Conservation (phyloP, 805 yeast species). For the Candida stauntonica region DNA sequence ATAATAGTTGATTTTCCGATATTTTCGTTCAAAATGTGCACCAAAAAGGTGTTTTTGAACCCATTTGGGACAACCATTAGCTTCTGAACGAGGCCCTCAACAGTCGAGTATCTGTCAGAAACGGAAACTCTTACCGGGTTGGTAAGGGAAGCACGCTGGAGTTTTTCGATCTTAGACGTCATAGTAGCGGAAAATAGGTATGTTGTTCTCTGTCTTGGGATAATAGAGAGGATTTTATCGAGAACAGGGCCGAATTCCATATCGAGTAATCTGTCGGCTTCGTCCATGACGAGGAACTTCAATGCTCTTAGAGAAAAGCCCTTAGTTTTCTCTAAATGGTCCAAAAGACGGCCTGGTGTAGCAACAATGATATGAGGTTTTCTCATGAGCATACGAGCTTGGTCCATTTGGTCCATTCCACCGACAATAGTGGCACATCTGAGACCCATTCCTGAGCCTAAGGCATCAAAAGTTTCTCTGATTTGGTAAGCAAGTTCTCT, state of each 20-base stretch:
- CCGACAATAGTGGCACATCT: constrained; percentile 88
- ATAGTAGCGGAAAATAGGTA: constrained; percentile 94
- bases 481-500: constrained; percentile 85
- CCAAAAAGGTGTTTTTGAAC: constrained; percentile 80
- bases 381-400: constrained; percentile 87
- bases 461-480: constrained; percentile 90
- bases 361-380: constrained; percentile 95
- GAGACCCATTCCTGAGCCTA: constrained; percentile 91
- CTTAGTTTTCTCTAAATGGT: constrained; percentile 87
- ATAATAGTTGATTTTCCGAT: constrained; percentile 83
- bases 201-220: constrained; percentile 81
- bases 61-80: constrained; percentile 91
- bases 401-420: constrained; percentile 98
- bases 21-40: constrained; percentile 77
- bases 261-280: constrained; percentile 92
- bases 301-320: constrained; percentile 79
- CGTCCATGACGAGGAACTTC: constrained; percentile 88
- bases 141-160: constrained; percentile 86
- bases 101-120: constrained; percentile 84
- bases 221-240: constrained; percentile 76
- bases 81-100: constrained; percentile 85
- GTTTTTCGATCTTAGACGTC: constrained; percentile 90
- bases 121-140: constrained; percentile 92
- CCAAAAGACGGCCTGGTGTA: constrained; percentile 92
- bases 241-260: constrained; percentile 96